Conservation (phyloP, 345 rosid genomes). For the Crucihimalaya himalaica region DNA sequence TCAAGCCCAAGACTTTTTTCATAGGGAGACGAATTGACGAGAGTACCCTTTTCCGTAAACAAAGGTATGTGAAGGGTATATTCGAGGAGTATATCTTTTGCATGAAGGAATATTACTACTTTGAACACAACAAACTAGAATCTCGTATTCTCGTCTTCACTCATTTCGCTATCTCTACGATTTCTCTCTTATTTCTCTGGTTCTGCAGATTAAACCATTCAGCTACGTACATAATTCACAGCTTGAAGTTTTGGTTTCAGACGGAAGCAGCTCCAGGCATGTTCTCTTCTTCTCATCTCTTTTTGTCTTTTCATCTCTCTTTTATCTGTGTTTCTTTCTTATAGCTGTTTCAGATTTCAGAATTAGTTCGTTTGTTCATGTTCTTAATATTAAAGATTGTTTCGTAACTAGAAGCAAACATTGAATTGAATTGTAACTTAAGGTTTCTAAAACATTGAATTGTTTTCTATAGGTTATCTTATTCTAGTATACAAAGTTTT, state of each 20-base stretch:
- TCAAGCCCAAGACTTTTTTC: not conserved
- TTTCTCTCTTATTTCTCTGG: not conserved
- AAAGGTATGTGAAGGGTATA: constrained; percentile 25
- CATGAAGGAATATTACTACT: constrained; percentile 43
- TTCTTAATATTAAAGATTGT: not conserved
- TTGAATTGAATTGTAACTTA: too few species aligned
- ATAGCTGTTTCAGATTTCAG: not conserved
- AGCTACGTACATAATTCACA: constrained; percentile 1
- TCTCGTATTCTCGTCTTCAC: constrained; percentile 32
- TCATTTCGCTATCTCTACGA: constrained; percentile 9
- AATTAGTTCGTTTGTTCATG: not conserved
- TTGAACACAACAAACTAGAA: constrained; percentile 8
- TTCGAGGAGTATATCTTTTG: constrained; percentile 35
- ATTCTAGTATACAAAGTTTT: not conserved
- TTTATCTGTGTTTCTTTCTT: not conserved
- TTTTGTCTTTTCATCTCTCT: not conserved
- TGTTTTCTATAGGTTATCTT: not conserved
- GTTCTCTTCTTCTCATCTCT: constrained; percentile 17
- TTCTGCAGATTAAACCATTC: not conserved
- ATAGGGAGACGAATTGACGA: not conserved
- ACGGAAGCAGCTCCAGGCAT: constrained; percentile 28
- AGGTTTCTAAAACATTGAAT: not conserved
- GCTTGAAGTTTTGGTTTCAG: constrained; percentile 11
- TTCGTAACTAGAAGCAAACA: not conserved
- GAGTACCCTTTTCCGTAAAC: not conserved